Conservation (phyloP, 2,329 filamentous ascomycete genomes). For the Arthroderma uncinatum region DNA sequence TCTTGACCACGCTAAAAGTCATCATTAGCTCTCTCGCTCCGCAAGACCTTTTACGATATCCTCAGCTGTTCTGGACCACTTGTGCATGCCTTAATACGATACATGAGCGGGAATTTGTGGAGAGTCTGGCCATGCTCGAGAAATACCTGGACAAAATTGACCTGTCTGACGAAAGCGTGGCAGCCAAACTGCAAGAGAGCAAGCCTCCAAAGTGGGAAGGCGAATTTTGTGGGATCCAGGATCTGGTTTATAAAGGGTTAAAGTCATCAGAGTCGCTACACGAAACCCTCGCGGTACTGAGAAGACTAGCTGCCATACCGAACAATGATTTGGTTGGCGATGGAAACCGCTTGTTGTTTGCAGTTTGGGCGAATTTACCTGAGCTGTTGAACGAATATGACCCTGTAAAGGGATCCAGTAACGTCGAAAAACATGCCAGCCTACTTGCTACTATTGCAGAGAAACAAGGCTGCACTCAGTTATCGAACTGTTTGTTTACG, state of each 20-base stretch:
- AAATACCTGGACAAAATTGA: constrained; percentile 76
- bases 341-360: constrained; percentile 70
- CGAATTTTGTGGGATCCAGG: constrained; percentile 72
- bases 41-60: constrained; percentile 73
- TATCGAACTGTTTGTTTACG: constrained; percentile 58
- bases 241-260: constrained; percentile 80
- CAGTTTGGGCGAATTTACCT: constrained; percentile 83
- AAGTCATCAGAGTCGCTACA: constrained; percentile 76
- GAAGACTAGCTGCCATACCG: constrained; percentile 67
- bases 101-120: constrained; percentile 87
- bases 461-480: constrained; percentile 53
- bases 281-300: constrained; percentile 63
- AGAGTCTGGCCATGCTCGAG: constrained; percentile 83
- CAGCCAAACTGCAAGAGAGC: constrained; percentile 61
- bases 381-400: constrained; percentile 73
- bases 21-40: constrained; percentile 76
- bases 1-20: constrained; percentile 82
- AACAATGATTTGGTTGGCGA: constrained; percentile 72
- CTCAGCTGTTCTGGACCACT: constrained; percentile 94
- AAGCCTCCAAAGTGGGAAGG: constrained; percentile 84
- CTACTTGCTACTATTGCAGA: constrained; percentile 63
- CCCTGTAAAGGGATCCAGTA: constrained; percentile 42
- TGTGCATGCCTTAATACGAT: constrained; percentile 95
- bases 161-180: constrained; percentile 56
- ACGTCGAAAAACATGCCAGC: constrained; percentile 53